A percentile compares a stretch with the other conserved stretches of the same genome.
These are phyloP conservation scores for Endocalyx cinctus DNA, from an alignment of 2,329 filamentous ascomycete species.

Conservation along the genomic window DNA sequence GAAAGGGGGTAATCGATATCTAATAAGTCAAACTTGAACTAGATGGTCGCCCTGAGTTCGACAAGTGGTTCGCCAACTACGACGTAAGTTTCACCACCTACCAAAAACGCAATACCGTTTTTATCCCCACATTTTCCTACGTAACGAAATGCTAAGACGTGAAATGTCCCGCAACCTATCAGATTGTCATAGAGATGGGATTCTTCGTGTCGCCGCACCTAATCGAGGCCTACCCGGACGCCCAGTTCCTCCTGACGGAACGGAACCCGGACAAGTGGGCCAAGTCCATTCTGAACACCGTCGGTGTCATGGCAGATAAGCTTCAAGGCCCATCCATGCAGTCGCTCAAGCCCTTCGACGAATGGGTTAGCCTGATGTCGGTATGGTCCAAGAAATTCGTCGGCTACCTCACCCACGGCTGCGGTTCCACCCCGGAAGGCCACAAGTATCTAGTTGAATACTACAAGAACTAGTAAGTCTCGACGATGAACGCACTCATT, in stretches of 20 bases:
- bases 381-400: not conserved
- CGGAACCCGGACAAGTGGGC: slow-evolving; percentile 31
- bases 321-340: slow-evolving; percentile 20
- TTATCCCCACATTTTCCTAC: too few species aligned
- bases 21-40: not conserved
- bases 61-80: slow-evolving; percentile 35
- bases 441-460: slow-evolving; percentile 14
- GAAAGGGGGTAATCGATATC: not conserved
- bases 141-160: too few species aligned
- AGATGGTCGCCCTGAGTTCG: slow-evolving; percentile 32
- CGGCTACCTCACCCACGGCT: slow-evolving; percentile 14
- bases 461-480: slow-evolving; percentile 21
- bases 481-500: not conserved
- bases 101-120: too few species aligned
- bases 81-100: slow-evolving; percentile 25
- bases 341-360: slow-evolving; percentile 18
- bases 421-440: slow-evolving; percentile 11
- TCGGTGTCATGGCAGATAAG: slow-evolving; percentile 8
- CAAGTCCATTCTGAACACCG: slow-evolving; percentile 24
- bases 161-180: too few species aligned
- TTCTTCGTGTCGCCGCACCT: slow-evolving; percentile 27
- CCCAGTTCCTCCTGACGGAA: slow-evolving; percentile 32
- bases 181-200: slow-evolving; percentile 26
- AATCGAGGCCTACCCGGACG: slow-evolving; percentile 28
- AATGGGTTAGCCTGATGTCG: slow-evolving; percentile 1